Conservation (phyloP, 1,139 yeast genomes). For the Taphrina flavorubra region DNA sequence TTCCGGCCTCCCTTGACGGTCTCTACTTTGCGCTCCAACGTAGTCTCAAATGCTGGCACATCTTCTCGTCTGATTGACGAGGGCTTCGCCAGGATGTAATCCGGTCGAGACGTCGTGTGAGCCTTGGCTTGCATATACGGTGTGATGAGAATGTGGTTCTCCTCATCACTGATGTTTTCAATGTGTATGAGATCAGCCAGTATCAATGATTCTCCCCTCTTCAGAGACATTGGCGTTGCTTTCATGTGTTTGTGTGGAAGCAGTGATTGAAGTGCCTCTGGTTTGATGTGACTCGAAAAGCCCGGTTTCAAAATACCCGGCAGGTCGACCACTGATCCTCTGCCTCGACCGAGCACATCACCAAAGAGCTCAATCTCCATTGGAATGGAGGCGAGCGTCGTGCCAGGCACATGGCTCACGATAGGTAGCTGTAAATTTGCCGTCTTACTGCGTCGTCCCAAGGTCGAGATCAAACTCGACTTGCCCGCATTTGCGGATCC, state of each 20-base stretch:
- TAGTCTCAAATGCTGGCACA: conserved; percentile 15
- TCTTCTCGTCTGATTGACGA: neutral
- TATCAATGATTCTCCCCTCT: conserved; percentile 16
- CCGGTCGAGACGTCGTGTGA: conserved; percentile 29
- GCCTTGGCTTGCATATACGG: conserved; percentile 21
- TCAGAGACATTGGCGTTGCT: conserved; percentile 14
- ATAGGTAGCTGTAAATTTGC: conserved; percentile 4
- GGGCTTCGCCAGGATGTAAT: conserved; percentile 18
- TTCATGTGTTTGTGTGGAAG: conserved; percentile 35
- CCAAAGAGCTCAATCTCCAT: conserved; percentile 19
- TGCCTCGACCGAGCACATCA: conserved; percentile 23
- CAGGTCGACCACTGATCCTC: conserved; percentile 29
- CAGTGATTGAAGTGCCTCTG: conserved; percentile 3
- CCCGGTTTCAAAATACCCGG: conserved; percentile 37
- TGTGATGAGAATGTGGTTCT: conserved; percentile 15
- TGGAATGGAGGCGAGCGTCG: conserved; percentile 35
- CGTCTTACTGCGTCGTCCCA: conserved; percentile 8
- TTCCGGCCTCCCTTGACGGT: conserved; percentile 11
- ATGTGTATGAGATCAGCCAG: conserved; percentile 29
- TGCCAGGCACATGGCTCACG: conserved; percentile 33
- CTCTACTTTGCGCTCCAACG: conserved; percentile 13
- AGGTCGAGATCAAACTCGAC: conserved; percentile 22
- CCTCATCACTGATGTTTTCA: neutral
- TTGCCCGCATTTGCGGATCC: conserved; percentile 40
- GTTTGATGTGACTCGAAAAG: conserved; percentile 8